phyloP scores from a whole-genome alignment of 768 basidiomycete species.

The Trametes maxima region DNA sequence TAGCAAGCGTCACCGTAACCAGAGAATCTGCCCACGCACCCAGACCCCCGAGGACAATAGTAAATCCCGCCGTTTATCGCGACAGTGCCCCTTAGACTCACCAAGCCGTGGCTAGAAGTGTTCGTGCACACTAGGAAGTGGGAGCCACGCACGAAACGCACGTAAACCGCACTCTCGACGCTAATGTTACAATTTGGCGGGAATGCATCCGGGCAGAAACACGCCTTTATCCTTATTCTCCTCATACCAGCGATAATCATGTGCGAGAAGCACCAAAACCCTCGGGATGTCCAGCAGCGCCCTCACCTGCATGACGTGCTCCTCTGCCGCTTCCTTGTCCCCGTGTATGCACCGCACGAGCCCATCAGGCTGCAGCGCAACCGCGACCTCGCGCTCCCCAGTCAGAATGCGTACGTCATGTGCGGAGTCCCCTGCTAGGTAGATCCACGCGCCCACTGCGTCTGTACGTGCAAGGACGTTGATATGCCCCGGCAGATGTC shows the following conservation, averaged over 20 bases:
- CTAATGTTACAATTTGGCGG: not conserved
- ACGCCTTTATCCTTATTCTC: conserved; percentile 43
- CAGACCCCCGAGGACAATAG: no score
- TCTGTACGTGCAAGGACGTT: conserved; percentile 59
- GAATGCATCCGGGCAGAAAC: conserved; percentile 36
- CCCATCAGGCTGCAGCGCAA: conserved; percentile 24
- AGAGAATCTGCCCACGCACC: no score
- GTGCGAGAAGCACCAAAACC: conserved; percentile 52
- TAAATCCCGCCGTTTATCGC: no score
- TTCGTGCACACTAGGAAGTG: no score
- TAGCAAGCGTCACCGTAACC: no score
- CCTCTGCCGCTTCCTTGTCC: conserved; percentile 45
- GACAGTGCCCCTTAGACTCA: no score
- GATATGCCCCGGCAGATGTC: conserved; percentile 57
- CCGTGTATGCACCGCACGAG: conserved; percentile 44
- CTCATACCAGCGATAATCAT: conserved; percentile 56
- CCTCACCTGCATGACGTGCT: conserved; percentile 44
- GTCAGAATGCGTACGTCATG: conserved; percentile 57
- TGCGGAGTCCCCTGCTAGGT: conserved; percentile 57
- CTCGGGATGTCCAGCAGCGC: conserved; percentile 40
- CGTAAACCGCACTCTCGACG: no score
- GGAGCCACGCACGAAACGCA: no score
- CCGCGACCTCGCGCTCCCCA: conserved; percentile 45
- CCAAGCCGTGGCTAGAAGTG: no score
- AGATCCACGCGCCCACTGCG: conserved; percentile 55